These are phyloP conservation scores for Talaromyces sp. DNA, from an alignment of 2,329 filamentous ascomycete genomes.

Conservation along the genomic window DNA sequence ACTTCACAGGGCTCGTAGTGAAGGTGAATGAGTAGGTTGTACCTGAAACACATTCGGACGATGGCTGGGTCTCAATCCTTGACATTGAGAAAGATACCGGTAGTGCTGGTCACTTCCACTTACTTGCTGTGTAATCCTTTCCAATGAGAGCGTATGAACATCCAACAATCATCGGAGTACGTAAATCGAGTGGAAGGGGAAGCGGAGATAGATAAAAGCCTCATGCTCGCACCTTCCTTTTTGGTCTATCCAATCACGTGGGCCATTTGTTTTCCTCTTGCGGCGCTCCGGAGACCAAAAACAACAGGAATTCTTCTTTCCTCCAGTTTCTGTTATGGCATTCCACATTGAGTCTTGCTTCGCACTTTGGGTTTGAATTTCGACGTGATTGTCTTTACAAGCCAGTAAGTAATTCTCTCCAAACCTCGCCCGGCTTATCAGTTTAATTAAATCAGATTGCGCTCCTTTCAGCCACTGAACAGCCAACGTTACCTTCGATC, in stretches of 20 bases:
- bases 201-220: neutral
- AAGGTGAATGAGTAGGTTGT: neutral
- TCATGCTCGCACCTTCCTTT: slow-evolving; percentile 2
- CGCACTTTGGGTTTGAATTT: no score
- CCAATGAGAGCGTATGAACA: no score
- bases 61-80: neutral
- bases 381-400: no score
- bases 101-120: no score
- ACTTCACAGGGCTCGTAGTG: neutral
- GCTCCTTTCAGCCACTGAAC: neutral
- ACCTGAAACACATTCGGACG: neutral
- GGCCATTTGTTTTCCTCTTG: neutral
- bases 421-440: neutral
- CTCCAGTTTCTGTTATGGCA: neutral
- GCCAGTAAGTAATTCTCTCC: no score
- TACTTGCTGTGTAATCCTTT: no score
- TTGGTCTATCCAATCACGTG: neutral
- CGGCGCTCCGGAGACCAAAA: neutral
- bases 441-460: neutral
- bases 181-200: neutral
- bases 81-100: no score
- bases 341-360: neutral
- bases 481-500: neutral
- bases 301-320: neutral
- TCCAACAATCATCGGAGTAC: no score